phyloP scores from a whole-genome alignment of 1,139 yeast species.

The Tardiomyces depauwii region DNA sequence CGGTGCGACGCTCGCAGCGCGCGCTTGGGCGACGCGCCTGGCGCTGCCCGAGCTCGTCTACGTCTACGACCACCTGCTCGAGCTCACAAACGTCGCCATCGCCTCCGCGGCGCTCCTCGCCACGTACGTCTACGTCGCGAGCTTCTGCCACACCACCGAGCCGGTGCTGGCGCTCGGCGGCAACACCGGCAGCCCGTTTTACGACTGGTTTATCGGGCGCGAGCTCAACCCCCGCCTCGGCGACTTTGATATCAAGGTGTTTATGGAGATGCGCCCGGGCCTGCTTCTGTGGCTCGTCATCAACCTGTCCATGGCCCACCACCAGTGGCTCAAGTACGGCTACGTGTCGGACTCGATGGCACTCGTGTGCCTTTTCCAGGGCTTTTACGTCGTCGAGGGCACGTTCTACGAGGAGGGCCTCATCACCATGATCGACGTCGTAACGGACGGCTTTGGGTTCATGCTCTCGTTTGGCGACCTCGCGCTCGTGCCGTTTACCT shows the following conservation, averaged over 20 bases:
- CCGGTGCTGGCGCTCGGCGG: conserved; percentile 72
- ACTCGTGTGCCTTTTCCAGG: conserved; percentile 58
- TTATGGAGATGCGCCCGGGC: conserved; percentile 94
- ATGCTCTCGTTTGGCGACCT: conserved; percentile 94
- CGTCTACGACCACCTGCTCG: conserved; percentile 55
- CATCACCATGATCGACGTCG: conserved; percentile 87
- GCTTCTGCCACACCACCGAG: conserved; percentile 52
- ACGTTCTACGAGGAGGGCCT: conserved; percentile 84
- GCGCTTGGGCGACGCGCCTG: conserved; percentile 41
- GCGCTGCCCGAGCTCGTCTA: conserved; percentile 71
- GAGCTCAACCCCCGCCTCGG: conserved; percentile 91
- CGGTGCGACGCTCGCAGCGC: conserved; percentile 34
- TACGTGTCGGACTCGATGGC: conserved; percentile 60
- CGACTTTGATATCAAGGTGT: conserved; percentile 74
- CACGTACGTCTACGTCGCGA: conserved; percentile 48
- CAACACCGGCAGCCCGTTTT: conserved; percentile 61
- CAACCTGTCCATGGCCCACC: conserved; percentile 69
- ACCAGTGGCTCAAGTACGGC: conserved; percentile 58
- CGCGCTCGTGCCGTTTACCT: conserved; percentile 89
- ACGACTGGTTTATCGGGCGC: conserved; percentile 96
- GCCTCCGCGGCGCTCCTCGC: conserved; percentile 57
- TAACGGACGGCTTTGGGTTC: conserved; percentile 94
- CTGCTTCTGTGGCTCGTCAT: conserved; percentile 75
- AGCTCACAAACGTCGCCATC: conserved; percentile 52
- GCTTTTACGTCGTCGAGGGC: conserved; percentile 82